Base-by-base conservation (phyloP, 2,329 filamentous ascomycete genomes). In the Talaromyces piceae region DNA sequence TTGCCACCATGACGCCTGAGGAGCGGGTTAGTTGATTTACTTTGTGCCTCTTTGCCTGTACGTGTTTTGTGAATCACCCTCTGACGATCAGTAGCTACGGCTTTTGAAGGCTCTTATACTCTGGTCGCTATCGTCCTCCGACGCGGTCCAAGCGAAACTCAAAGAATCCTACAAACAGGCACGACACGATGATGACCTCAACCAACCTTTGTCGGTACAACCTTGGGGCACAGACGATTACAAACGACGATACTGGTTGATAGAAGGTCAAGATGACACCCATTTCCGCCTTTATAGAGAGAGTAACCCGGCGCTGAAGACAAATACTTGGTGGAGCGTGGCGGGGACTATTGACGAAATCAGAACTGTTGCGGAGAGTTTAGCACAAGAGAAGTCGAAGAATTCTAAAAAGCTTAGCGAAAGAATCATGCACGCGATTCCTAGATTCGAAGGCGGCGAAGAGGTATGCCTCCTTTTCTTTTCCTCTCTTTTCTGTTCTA, bases 231-330 rank as follows among this genome's bases (percentile, higher is more conserved):
- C 82, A 11, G 91, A 95, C 66, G 88, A 87, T 57, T 84, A 95
- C 61, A 95, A 93, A 74, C 84, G 93, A 51, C 84, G 90, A 54
- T 98, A 97, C 70, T 98, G 87, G 74, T 76, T 98, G 45, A 81
- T 98, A 56, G 93, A 98, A 70, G 93, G 93, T 11, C 81, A 88
- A 59, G 91, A 97, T 61, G 91, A 98, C 68, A 97, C 91, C 3
- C 81, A 87, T 56, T 98, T 98, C 69, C 82, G 93, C 56, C 81
- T 98, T 41, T 98, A 98, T 68, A 81, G 93, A 49, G 93, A 98
- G 70, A 91, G 88, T 70, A 94, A 95, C 62, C 86, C 88, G 11
- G 83, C 83, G 4, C 79, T 85, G 27, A 81, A 81, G 62, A 80
- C 86, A 43, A 85, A 85, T 55, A 89, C 88, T 22, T 98, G 93